phyloP scores from a whole-genome alignment of 257 asterid genomes.

The Forsythia suspensa region DNA sequence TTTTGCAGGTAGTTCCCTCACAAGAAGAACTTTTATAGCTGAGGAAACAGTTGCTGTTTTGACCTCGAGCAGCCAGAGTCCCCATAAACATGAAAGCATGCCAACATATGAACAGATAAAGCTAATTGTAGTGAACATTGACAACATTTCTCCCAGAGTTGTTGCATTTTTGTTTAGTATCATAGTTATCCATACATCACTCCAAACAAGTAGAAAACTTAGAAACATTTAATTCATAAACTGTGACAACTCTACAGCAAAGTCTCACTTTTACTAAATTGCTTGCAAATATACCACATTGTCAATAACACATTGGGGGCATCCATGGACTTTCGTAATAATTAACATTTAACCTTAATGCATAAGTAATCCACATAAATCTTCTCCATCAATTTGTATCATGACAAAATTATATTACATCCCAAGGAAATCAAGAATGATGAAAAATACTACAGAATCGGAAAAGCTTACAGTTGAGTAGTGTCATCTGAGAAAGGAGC shows the following conservation, averaged over 20 bases:
- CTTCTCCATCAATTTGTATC: background rate
- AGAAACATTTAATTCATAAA: too few species aligned
- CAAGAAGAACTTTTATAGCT: background rate
- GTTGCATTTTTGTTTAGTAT: background rate
- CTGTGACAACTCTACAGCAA: too few species aligned
- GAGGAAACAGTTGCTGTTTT: background rate
- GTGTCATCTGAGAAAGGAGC: slow-evolving; percentile 37
- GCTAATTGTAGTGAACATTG: too few species aligned
- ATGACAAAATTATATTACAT: background rate
- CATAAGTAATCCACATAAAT: slow-evolving; percentile 5
- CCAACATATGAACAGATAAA: background rate
- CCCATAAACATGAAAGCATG: background rate
- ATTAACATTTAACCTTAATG: background rate
- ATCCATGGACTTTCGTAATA: background rate
- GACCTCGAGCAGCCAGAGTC: background rate
- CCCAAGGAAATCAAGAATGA: background rate
- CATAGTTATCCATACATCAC: background rate
- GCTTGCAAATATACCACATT: background rate
- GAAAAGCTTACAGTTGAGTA: slow-evolving; percentile 41
- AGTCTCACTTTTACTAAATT: background rate
- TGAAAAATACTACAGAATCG: background rate
- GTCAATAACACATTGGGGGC: background rate
- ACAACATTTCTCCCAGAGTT: too few species aligned
- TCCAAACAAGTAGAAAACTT: background rate
- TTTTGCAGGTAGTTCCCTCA: background rate